Percentiles rank a stretch among this genome's conserved stretches.
phyloP scores from a whole-genome alignment of 2,329 filamentous ascomycete species.

The Byssochlamys sp. region DNA sequence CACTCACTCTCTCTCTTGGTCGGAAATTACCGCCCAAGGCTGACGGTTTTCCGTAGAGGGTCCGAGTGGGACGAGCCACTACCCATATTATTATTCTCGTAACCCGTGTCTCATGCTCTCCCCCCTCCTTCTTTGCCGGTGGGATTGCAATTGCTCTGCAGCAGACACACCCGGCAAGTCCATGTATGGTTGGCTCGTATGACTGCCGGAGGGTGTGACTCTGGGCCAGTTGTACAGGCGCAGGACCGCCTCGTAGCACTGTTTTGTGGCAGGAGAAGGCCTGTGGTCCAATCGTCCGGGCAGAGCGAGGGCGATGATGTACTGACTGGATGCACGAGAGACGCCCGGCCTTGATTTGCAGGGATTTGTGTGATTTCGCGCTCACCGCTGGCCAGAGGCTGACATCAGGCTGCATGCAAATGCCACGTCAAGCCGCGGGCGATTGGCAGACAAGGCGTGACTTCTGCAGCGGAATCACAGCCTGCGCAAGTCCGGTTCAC shows the following conservation, averaged over 20 bases:
- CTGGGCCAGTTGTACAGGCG: background rate
- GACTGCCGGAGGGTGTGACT: background rate
- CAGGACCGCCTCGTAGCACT: background rate
- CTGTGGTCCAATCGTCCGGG: background rate
- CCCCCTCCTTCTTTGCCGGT: background rate
- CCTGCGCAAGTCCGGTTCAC: background rate
- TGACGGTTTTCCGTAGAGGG: background rate
- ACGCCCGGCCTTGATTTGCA: too few species aligned
- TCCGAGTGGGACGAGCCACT: background rate
- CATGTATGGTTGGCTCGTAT: background rate
- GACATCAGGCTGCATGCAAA: background rate
- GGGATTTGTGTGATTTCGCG: conserved; percentile 1
- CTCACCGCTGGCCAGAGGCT: conserved; percentile 3
- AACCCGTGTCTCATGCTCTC: background rate
- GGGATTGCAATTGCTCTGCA: background rate
- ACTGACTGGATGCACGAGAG: background rate
- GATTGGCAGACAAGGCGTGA: conserved; percentile 2
- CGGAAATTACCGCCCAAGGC: background rate
- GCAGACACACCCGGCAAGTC: background rate
- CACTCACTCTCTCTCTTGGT: background rate
- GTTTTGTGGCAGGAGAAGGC: background rate
- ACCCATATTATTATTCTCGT: background rate
- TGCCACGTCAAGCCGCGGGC: conserved; percentile 2
- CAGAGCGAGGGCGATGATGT: background rate
- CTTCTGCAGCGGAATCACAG: conserved; percentile 2